Base-by-base conservation (phyloP, 371 early-diverging fungal genomes). In the Mortierella sp. region DNA sequence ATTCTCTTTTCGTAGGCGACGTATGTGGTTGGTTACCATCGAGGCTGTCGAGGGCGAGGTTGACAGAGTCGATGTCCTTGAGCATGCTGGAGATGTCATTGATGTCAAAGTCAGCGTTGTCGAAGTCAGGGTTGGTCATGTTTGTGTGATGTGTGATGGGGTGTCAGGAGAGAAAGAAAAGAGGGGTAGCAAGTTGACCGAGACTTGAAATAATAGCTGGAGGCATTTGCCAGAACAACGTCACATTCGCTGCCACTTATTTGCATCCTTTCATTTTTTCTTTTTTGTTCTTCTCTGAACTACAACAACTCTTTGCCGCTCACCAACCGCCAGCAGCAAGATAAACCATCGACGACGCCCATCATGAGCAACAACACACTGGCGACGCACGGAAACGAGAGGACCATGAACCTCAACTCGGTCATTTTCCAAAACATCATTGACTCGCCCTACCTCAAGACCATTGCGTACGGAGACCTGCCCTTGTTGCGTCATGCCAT, bases 341-440 rank as follows among this genome's bases (percentile, higher is more conserved):
- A 12, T 18, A 35, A 6, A 32, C 63, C 63, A 18, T 63, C 38
- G 21, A 63, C 51, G 4, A 63, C 63, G 18, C 38, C 35, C 32
- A 51, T 77, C 16, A 84, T 81, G 78, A 75, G 77, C 41, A 89
- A 83, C 84, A 95, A 95, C 79, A 88, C 79, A 41, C 80, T 96
- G 41, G 95, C 95, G 71, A 96, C 96, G 32, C 92, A 92, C 88
- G 96, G 96, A 41, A 96, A 95, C 81, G 95, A 93, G 75, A 87
- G 89, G 68, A 96, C 95, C 43, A 97, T 96, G 97, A 97, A 97
- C 87, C 84, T 96, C 86, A 96, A 96, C 87, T 91, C 93, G 29
- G 90, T 96, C 74, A 88, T 95, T 44, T 93, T 93, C 74, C 92
- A 93, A 74, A 95, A 95, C 78, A 95, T 95, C 76, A 80, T 91